Conservation (phyloP, 306 rosid genomes). For the Malus domestica region ASM211411v1 NC_041799.1:33718501-33719000, state of each 20-base stretch:
- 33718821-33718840: background rate
- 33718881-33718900: background rate
- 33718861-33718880: background rate
- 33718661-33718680: background rate
- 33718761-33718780: too few species aligned
- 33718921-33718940: accelerated
- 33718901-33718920: accelerated
- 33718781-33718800: too few species aligned
- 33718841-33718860: background rate
- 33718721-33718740: too few species aligned
- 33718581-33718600: too few species aligned
- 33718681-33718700: accelerated
- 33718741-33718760: too few species aligned
- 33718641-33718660: accelerated
- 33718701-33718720: too few species aligned
- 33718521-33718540: background rate
- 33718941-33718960: accelerated
- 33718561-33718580: background rate
- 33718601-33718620: background rate
- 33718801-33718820: too few species aligned
- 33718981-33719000: accelerated
- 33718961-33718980: accelerated
- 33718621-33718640: background rate
- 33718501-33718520: accelerated
- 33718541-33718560: background rate